A percentile compares a stretch with the other conserved stretches of the same genome.
Conservation (phyloP, 202 grass and related monocot species). For the Saccharum hybrid region DNA sequence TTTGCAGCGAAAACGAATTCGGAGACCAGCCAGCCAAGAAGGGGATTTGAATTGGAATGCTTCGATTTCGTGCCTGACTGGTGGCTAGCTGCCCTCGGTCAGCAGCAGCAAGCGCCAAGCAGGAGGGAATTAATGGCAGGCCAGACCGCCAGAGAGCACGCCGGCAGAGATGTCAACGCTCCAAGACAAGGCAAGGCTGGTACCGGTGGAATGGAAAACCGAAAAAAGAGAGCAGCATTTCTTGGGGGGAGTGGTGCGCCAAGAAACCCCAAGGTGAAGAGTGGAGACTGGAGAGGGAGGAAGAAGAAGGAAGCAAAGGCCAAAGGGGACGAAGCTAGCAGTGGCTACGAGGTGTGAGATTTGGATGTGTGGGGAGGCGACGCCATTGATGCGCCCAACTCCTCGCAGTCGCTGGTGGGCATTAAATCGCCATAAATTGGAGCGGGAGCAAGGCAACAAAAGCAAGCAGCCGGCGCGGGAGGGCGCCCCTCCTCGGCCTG, state of each 20-base stretch:
- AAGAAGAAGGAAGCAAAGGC: neutral
- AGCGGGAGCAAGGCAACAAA: constrained; percentile 51
- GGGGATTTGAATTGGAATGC: constrained; percentile 25
- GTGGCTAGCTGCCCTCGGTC: neutral
- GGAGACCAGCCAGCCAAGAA: neutral
- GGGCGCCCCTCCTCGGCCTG: neutral
- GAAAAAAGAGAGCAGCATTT: constrained; percentile 28
- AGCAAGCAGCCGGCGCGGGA: constrained; percentile 35
- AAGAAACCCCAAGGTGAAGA: constrained; percentile 14
- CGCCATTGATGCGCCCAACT: constrained; percentile 55
- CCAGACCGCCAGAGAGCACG: neutral
- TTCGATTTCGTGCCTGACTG: too few relatives aligned
- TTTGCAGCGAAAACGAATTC: constrained; percentile 4
- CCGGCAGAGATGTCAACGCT: constrained; percentile 37
- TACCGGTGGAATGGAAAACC: neutral
- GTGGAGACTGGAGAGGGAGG: neutral
- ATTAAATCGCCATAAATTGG: constrained; percentile 49
- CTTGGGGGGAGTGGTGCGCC: constrained; percentile 14
- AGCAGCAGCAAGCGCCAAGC: neutral
- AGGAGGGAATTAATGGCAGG: constrained; percentile 27
- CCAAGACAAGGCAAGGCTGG: neutral
- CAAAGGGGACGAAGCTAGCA: neutral
- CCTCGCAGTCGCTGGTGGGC: constrained; percentile 43
- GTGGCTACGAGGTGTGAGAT: constrained; percentile 13
- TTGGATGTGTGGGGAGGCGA: constrained; percentile 36